Evolutionary conservation across 2,329 filamentous ascomycete species (phyloP).

Genomic region (Atkinsonella texensis): DNA sequence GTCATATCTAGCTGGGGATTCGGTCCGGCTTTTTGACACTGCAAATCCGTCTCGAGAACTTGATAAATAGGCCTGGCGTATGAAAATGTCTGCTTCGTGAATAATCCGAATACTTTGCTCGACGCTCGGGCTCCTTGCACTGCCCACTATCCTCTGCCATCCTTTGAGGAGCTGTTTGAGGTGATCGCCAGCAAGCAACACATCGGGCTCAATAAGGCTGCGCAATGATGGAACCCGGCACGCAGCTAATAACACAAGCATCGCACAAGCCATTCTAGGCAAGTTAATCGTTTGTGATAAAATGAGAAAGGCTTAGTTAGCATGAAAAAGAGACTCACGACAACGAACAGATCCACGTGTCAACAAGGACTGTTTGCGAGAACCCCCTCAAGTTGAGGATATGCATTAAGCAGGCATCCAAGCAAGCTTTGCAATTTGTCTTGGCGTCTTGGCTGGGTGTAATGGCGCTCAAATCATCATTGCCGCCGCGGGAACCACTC

Average conservation of each 20-base stretch:
- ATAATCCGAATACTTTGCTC: conserved; percentile 35
- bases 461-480: conserved; percentile 13
- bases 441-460: conserved; percentile 22
- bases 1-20: background rate
- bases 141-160: conserved; percentile 30
- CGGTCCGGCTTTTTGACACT: background rate
- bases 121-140: conserved; percentile 31
- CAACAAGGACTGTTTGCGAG: conserved; percentile 37
- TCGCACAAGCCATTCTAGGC: conserved; percentile 33
- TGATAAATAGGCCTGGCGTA: conserved; percentile 21
- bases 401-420: conserved; percentile 36
- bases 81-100: conserved; percentile 29
- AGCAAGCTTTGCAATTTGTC: conserved; percentile 30
- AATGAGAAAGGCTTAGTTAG: background rate
- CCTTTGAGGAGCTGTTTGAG: conserved; percentile 25
- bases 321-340: conserved; percentile 25
- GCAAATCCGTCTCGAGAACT: conserved; percentile 1
- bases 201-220: conserved; percentile 25
- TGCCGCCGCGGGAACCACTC: conserved; percentile 21
- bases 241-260: conserved; percentile 35
- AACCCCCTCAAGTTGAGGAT: conserved; percentile 35
- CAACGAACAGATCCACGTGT: conserved; percentile 42
- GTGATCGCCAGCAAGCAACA: conserved; percentile 28
- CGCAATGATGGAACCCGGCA: conserved; percentile 26
- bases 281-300: background rate